Conservation (phyloP, 1,284 basidiomycete genomes). For the Ceratobasidium sp. region DNA sequence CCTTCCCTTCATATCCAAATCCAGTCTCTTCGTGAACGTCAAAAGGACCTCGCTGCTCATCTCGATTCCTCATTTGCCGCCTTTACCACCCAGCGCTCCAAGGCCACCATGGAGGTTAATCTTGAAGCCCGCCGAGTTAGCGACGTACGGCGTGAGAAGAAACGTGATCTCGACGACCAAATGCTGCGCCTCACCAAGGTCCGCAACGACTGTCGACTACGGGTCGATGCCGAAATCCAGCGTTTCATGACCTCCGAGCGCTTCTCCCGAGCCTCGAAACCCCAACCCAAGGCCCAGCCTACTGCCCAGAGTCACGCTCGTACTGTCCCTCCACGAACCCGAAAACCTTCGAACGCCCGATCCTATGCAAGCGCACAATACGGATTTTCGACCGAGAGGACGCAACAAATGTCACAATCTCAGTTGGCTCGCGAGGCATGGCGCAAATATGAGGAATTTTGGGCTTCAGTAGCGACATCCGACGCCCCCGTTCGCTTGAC, state of each 20-base stretch:
- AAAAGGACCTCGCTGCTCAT: conserved; percentile 11
- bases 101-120: conserved; percentile 29
- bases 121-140: conserved; percentile 15
- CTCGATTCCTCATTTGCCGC: conserved; percentile 18
- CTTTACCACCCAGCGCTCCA: conserved; percentile 27
- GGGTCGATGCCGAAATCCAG: conserved; percentile 15
- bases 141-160: conserved; percentile 29
- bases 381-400: conserved; percentile 15
- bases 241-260: conserved; percentile 30
- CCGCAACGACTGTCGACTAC: conserved; percentile 16
- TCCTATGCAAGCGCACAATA: conserved; percentile 16
- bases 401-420: conserved; percentile 20
- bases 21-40: conserved; percentile 22
- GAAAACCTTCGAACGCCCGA: conserved; percentile 2
- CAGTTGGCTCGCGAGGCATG: conserved; percentile 31
- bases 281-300: not conserved
- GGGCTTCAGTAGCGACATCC: conserved; percentile 26
- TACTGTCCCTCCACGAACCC: conserved; percentile 2
- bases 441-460: conserved; percentile 31
- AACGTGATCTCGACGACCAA: conserved; percentile 20
- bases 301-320: conserved; percentile 1
- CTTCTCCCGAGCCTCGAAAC: conserved; percentile 24
- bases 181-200: conserved; percentile 17
- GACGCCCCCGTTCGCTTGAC: conserved; percentile 25
- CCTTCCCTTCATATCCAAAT: conserved; percentile 27